phyloP scores from a whole-genome alignment of 73 alveolate genomes.

The Stentor roeselii region DNA sequence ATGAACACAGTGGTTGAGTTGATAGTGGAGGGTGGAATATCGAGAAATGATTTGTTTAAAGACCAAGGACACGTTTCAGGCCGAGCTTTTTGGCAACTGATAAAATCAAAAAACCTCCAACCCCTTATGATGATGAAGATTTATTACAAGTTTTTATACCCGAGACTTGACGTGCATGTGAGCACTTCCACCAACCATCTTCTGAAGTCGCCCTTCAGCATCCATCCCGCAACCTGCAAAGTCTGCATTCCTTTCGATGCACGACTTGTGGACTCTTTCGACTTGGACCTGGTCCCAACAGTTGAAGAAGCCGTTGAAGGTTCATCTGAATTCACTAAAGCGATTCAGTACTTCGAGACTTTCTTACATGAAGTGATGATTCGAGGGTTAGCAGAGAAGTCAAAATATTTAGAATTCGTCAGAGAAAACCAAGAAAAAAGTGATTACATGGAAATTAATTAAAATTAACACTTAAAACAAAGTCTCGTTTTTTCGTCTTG shows the following conservation, averaged over 20 bases:
- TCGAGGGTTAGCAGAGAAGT: too few relatives aligned
- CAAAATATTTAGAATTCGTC: too few relatives aligned
- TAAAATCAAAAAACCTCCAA: not conserved
- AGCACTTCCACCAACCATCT: slow-evolving; percentile 92
- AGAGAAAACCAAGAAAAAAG: too few relatives aligned
- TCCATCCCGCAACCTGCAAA: slow-evolving; percentile 95
- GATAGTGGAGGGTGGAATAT: not conserved
- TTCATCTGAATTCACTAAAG: not conserved
- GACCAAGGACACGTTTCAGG: too few relatives aligned
- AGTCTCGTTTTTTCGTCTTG: slow-evolving; percentile 13
- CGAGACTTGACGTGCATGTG: slow-evolving; percentile 95
- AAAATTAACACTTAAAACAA: too few relatives aligned
- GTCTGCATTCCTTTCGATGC: slow-evolving; percentile 85
- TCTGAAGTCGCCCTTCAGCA: slow-evolving; percentile 94
- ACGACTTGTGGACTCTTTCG: slow-evolving; percentile 41
- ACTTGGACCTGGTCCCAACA: slow-evolving; percentile 59
- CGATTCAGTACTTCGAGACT: not conserved
- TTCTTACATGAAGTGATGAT: too few relatives aligned
- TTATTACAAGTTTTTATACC: slow-evolving; percentile 70
- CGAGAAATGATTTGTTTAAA: not conserved
- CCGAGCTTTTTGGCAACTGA: not conserved
- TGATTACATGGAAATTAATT: too few relatives aligned
- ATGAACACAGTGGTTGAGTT: not conserved
- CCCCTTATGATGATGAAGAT: slow-evolving; percentile 17
- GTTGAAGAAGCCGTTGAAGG: not conserved